These are phyloP conservation scores for Colletotrichum eremochloae DNA, from an alignment of 2,329 filamentous ascomycete genomes.

Conservation along the genomic window DNA sequence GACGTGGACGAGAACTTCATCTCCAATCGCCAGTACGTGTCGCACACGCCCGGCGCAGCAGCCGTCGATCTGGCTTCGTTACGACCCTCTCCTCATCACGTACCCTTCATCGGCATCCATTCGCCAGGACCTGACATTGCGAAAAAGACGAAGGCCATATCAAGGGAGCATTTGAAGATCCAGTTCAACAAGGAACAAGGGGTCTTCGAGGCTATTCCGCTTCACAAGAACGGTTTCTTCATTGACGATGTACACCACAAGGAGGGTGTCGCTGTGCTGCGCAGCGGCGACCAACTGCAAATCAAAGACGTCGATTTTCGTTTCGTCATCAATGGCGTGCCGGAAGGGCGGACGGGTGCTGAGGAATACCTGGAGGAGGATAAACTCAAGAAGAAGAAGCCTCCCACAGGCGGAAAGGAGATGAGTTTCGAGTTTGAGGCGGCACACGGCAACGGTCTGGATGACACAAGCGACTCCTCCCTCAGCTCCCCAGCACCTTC, in stretches of 20 bases:
- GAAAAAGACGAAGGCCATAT: conserved; percentile 78
- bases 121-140: conserved; percentile 74
- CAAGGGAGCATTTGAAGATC: conserved; percentile 80
- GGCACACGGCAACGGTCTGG: conserved; percentile 67
- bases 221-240: conserved; percentile 78
- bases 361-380: conserved; percentile 66
- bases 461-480: conserved; percentile 67
- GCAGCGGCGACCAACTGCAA: conserved; percentile 75
- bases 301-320: conserved; percentile 78
- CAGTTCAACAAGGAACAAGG: conserved; percentile 74
- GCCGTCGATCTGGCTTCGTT: conserved; percentile 71
- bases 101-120: conserved; percentile 79
- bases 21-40: conserved; percentile 71
- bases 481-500: conserved; percentile 58
- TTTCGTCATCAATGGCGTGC: conserved; percentile 77
- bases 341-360: conserved; percentile 68
- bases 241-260: conserved; percentile 72
- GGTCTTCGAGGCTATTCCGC: conserved; percentile 73
- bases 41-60: conserved; percentile 70
- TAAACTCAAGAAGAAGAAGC: conserved; percentile 62
- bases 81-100: conserved; percentile 71
- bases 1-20: conserved; percentile 62
- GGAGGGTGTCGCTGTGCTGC: conserved; percentile 68
- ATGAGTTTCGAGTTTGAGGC: conserved; percentile 83
- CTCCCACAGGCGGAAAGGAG: conserved; percentile 69